phyloP scores from a whole-genome alignment of 1,139 yeast genomes.

The Meyerozyma smithsonii region DNA sequence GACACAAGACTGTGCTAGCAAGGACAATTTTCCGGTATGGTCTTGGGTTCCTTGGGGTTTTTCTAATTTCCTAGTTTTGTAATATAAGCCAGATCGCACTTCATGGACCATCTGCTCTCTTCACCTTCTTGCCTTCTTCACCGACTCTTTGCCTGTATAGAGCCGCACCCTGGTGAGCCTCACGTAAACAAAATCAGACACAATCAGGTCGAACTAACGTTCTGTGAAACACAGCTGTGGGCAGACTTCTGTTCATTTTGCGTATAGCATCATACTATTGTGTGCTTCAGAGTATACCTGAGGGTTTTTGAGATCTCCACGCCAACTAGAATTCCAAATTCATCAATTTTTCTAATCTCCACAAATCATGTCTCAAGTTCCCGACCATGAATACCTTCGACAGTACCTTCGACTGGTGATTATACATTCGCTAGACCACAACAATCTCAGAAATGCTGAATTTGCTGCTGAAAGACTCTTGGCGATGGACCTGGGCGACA shows the following conservation, averaged over 20 bases:
- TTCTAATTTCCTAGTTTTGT: too few relatives aligned
- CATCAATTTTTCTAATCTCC: neutral
- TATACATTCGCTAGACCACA: conserved; percentile 68
- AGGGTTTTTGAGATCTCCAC: neutral
- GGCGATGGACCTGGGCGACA: conserved; percentile 47
- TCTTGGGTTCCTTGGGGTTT: too few relatives aligned
- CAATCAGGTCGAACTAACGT: conserved; percentile 1
- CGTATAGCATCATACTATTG: neutral
- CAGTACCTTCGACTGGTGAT: conserved; percentile 53
- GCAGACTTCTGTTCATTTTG: neutral
- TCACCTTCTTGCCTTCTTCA: too few relatives aligned
- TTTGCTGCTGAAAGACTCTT: conserved; percentile 75
- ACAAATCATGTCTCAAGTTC: conserved; percentile 9
- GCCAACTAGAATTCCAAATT: neutral
- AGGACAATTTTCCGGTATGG: too few relatives aligned
- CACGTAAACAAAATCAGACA: neutral
- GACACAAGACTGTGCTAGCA: too few relatives aligned
- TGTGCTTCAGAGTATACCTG: conserved; percentile 2
- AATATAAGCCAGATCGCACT: too few relatives aligned
- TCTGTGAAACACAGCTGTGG: neutral
- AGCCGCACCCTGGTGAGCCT: neutral
- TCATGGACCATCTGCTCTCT: too few relatives aligned
- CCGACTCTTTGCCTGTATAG: neutral
- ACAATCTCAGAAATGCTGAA: conserved; percentile 66
- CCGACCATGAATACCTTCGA: conserved; percentile 21